These are phyloP conservation scores for Plasmopara viticola DNA, from an alignment of 352 stramenopile genomes.

Conservation along the genomic window DNA sequence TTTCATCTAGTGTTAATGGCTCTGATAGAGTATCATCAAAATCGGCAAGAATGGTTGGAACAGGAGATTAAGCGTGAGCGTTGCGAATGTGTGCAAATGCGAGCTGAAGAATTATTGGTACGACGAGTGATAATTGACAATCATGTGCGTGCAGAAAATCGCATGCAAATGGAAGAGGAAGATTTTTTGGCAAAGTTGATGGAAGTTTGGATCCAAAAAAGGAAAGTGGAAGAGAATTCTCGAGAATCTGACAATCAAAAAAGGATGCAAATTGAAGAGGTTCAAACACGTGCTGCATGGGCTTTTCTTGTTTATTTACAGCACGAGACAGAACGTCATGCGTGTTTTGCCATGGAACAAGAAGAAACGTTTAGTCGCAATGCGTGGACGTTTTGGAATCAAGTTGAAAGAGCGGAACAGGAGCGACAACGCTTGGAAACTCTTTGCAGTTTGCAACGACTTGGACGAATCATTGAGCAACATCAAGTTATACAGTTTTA, in stretches of 20 bases:
- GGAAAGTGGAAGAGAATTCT: conserved; percentile 5
- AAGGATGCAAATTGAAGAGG: conserved; percentile 22
- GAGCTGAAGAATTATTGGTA: conserved; percentile 35
- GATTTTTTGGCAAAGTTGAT: conserved; percentile 1
- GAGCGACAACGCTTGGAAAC: conserved; percentile 2
- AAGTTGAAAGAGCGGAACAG: conserved; percentile 4
- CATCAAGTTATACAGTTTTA: conserved; percentile 3
- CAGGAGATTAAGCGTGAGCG: conserved; percentile 20
- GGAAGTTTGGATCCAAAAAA: neutral
- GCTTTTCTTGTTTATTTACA: conserved; percentile 5
- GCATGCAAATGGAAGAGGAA: conserved; percentile 20
- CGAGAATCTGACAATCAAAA: conserved; percentile 2
- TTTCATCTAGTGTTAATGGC: conserved; percentile 27
- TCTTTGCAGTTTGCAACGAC: conserved; percentile 5
- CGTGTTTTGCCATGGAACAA: conserved; percentile 8
- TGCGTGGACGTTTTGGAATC: conserved; percentile 10
- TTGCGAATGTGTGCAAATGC: conserved; percentile 38
- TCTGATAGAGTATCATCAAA: conserved; percentile 15
- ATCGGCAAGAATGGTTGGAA: conserved; percentile 16
- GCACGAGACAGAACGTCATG: conserved; percentile 10
- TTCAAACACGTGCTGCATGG: conserved; percentile 9
- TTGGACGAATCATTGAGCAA: conserved; percentile 6
- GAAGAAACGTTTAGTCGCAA: conserved; percentile 16
- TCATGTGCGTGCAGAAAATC: conserved; percentile 17
- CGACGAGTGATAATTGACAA: conserved; percentile 24